These are phyloP conservation scores for Trichoderma sp. DNA, from an alignment of 2,329 filamentous ascomycete genomes.

Conservation along the genomic window DNA sequence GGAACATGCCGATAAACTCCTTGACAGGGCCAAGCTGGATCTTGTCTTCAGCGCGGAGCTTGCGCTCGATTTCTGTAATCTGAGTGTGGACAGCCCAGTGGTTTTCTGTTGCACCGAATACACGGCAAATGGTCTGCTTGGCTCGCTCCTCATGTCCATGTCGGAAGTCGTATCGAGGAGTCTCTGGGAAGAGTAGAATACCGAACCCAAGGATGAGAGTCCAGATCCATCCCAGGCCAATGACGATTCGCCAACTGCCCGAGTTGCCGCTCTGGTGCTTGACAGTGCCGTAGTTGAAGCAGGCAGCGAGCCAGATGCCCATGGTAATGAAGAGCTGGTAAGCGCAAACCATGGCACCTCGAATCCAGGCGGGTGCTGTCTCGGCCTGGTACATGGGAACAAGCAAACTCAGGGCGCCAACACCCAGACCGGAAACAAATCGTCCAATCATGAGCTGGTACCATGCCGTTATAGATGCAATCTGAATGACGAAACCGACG, in stretches of 20 bases:
- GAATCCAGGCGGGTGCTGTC: constrained; percentile 65
- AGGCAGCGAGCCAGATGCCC: constrained; percentile 62
- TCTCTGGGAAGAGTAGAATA: constrained; percentile 54
- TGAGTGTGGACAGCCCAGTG: constrained; percentile 50
- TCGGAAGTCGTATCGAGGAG: constrained; percentile 54
- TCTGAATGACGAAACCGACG: constrained; percentile 68
- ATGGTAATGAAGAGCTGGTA: constrained; percentile 75
- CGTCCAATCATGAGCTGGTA: constrained; percentile 67
- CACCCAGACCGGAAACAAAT: constrained; percentile 65
- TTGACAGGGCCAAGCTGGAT: constrained; percentile 44
- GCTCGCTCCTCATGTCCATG: constrained; percentile 49
- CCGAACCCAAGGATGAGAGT: constrained; percentile 50
- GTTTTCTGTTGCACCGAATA: constrained; percentile 48
- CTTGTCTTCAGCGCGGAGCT: constrained; percentile 51
- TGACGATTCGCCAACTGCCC: constrained; percentile 62
- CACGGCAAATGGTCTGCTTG: constrained; percentile 47
- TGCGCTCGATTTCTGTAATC: constrained; percentile 55
- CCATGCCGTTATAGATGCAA: constrained; percentile 57
- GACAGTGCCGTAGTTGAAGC: constrained; percentile 64
- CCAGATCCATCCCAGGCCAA: constrained; percentile 55
- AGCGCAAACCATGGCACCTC: constrained; percentile 63
- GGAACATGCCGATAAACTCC: constrained; percentile 61
- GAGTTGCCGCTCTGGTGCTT: constrained; percentile 47
- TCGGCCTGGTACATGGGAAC: constrained; percentile 77
- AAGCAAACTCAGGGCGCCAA: constrained; percentile 64